Conservation (phyloP, 495 filamentous ascomycete species). For the Aspergillus sparsus region DNA sequence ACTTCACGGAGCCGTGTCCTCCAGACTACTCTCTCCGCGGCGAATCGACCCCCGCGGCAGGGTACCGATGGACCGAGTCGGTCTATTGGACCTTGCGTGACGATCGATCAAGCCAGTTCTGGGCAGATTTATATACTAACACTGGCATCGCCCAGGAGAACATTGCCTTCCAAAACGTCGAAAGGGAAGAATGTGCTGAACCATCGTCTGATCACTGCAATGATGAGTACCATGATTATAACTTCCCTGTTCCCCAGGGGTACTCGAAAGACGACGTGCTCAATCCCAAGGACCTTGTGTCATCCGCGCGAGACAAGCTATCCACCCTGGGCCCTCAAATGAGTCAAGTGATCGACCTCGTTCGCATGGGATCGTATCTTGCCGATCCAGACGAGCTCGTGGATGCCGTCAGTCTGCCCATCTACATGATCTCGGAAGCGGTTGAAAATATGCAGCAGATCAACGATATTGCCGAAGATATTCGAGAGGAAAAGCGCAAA, state of each 20-base stretch:
- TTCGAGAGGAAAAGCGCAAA: slow-evolving; percentile 8
- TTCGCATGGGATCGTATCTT: not conserved
- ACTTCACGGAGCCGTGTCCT: slow-evolving; percentile 8
- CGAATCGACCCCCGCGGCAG: not conserved
- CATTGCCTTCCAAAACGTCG: slow-evolving; percentile 3
- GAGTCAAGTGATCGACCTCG: not conserved
- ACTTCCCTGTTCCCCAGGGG: slow-evolving; percentile 11
- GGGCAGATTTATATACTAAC: not conserved
- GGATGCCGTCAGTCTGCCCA: slow-evolving; percentile 8
- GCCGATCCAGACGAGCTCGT: not conserved
- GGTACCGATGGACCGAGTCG: not conserved
- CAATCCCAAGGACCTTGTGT: slow-evolving; percentile 14
- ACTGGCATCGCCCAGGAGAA: slow-evolving; percentile 1
- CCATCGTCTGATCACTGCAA: not conserved
- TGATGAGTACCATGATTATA: slow-evolving; percentile 1
- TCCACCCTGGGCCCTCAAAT: not conserved
- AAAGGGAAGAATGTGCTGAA: not conserved
- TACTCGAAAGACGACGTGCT: slow-evolving; percentile 12
- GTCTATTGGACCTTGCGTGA: slow-evolving; percentile 10
- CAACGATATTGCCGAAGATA: slow-evolving; percentile 9
- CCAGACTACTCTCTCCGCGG: slow-evolving; percentile 12
- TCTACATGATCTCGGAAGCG: slow-evolving; percentile 11
- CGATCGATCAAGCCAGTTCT: not conserved
- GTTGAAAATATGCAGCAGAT: slow-evolving; percentile 10
- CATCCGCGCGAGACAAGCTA: not conserved